Conservation (phyloP, 169 alveolate genomes). For the Perkinsus marinus region DNA sequence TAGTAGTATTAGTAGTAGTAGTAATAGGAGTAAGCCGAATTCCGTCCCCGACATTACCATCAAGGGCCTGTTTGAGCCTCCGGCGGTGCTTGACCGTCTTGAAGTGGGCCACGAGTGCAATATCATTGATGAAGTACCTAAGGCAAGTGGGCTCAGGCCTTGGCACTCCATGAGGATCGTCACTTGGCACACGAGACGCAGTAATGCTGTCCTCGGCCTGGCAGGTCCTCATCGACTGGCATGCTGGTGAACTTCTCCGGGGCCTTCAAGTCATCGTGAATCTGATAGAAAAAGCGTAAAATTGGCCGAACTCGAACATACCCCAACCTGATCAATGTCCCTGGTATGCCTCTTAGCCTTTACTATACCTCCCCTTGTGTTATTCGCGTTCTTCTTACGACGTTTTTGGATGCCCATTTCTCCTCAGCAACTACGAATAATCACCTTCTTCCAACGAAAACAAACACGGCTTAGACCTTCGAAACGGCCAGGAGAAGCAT, state of each 20-base stretch:
- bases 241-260: neutral
- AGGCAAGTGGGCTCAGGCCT: neutral
- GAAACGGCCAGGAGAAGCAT: too few species aligned
- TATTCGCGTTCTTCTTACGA: neutral
- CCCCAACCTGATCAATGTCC: neutral
- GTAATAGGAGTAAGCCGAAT: neutral
- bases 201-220: conserved; percentile 36
- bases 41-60: neutral
- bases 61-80: conserved; percentile 1
- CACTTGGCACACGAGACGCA: conserved; percentile 32
- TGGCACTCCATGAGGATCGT: neutral
- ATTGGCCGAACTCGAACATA: neutral
- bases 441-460: too few species aligned
- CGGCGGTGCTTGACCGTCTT: conserved; percentile 24
- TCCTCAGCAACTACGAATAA: too few species aligned
- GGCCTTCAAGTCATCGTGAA: neutral
- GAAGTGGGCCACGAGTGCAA: conserved; percentile 11
- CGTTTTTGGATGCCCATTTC: neutral
- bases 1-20: neutral
- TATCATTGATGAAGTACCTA: conserved; percentile 18
- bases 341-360: neutral
- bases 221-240: conserved; percentile 8
- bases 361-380: neutral
- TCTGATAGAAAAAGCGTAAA: neutral
- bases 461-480: too few species aligned